Evolutionary conservation across 805 yeast species (phyloP).

Genomic region (Brettanomyces sp.): DNA sequence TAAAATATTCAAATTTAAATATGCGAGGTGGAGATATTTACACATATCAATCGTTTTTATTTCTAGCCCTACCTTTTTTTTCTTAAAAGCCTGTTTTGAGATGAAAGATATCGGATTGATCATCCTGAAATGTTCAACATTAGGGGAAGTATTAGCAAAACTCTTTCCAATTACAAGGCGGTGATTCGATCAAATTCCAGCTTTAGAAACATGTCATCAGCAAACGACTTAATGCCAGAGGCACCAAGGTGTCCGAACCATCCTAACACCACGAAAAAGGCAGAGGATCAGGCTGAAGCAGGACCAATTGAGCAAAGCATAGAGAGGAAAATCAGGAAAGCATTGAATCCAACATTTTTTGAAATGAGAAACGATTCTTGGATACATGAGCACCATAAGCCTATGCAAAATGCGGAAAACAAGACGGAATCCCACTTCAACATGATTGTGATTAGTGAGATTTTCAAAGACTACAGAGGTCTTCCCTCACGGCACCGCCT

Average conservation of each 20-base stretch:
- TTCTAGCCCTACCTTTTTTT: too few species aligned
- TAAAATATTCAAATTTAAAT: too few species aligned
- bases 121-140: too few species aligned
- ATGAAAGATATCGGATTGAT: too few species aligned
- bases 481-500: constrained; percentile 73
- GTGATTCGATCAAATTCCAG: neutral
- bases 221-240: neutral
- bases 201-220: neutral
- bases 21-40: too few species aligned
- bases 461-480: constrained; percentile 47
- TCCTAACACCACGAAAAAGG: neutral
- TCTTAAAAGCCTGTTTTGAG: too few species aligned
- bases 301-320: constrained; percentile 44
- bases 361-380: constrained; percentile 71
- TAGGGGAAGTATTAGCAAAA: too few species aligned
- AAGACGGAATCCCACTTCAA: constrained; percentile 76
- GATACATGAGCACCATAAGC: constrained; percentile 82
- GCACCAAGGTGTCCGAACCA: constrained; percentile 1
- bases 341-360: constrained; percentile 36
- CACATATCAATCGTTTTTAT: too few species aligned
- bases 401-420: constrained; percentile 66
- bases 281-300: neutral
- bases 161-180: too few species aligned
- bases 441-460: constrained; percentile 60
- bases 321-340: constrained; percentile 30